Conservation (phyloP, 2,329 filamentous ascomycete species). For the Harringtonia aguacate region DNA sequence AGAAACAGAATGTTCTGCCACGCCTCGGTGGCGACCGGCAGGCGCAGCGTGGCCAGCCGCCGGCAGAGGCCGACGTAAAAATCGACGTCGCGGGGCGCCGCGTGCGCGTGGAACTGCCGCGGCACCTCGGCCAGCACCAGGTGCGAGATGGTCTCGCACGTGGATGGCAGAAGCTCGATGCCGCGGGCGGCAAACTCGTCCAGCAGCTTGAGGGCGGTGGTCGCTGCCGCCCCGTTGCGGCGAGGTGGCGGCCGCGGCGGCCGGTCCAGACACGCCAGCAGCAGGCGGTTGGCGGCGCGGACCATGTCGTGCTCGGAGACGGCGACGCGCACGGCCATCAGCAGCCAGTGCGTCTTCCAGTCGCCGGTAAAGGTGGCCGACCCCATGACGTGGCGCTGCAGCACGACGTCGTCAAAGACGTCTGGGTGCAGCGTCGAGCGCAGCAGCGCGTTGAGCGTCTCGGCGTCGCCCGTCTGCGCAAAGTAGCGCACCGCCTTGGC, state of each 20-base stretch:
- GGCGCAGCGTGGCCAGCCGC: conserved; percentile 26
- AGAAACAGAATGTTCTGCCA: conserved; percentile 34
- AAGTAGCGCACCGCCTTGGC: conserved; percentile 54
- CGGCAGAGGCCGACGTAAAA: conserved; percentile 24
- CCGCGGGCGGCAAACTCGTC: conserved; percentile 25
- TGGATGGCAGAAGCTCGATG: conserved; percentile 17
- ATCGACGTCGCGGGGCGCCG: conserved; percentile 12
- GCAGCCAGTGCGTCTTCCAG: conserved; percentile 28
- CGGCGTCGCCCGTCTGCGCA: conserved; percentile 42
- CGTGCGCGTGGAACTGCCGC: conserved; percentile 12
- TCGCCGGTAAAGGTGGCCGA: conserved; percentile 25
- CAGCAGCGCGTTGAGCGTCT: conserved; percentile 33
- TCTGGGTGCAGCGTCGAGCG: conserved; percentile 43
- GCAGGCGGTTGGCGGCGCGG: conserved; percentile 21
- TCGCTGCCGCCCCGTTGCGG: too few species aligned
- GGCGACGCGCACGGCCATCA: conserved; percentile 32
- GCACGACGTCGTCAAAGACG: conserved; percentile 37
- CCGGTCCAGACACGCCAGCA: conserved; percentile 18
- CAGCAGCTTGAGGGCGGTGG: conserved; percentile 23
- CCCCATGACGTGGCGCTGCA: conserved; percentile 27
- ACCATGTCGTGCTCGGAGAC: conserved; percentile 19
- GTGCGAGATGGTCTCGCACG: conserved; percentile 16
- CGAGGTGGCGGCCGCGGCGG: conserved; percentile 14
- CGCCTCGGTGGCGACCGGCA: conserved; percentile 26
- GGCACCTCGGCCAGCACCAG: conserved; percentile 20